A percentile compares a stretch with the other conserved stretches of the same genome.
phyloP scores from a whole-genome alignment of 768 basidiomycete species.

The Sistotremastrum suecicum region DNA sequence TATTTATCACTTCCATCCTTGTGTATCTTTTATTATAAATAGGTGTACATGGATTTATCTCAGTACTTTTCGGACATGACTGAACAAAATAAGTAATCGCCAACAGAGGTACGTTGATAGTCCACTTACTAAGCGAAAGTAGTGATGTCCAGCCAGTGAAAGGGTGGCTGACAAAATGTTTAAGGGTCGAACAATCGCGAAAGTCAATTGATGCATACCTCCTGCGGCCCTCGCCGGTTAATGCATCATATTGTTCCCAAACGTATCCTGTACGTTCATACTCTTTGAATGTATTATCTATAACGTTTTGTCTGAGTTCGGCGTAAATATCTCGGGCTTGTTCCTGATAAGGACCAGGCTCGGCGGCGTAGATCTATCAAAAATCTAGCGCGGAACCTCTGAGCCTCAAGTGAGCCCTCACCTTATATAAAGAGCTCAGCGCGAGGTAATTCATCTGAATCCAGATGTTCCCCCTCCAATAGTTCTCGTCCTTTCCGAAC shows the following conservation, averaged over 20 bases:
- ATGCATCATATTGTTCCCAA: constrained; percentile 93
- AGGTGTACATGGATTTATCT: constrained; percentile 6
- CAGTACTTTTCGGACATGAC: constrained; percentile 61
- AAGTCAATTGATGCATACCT: constrained; percentile 38
- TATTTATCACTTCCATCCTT: neutral
- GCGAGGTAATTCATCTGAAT: constrained; percentile 95
- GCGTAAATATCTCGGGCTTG: constrained; percentile 67
- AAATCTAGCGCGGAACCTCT: neutral
- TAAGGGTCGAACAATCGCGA: constrained; percentile 3
- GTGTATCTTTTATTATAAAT: neutral
- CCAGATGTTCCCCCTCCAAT: constrained; percentile 97
- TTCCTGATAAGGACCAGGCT: constrained; percentile 69
- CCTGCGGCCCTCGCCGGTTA: constrained; percentile 69
- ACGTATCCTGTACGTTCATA: constrained; percentile 88
- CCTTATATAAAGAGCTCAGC: constrained; percentile 65
- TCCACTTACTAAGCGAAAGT: constrained; percentile 65
- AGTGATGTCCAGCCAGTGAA: constrained; percentile 97
- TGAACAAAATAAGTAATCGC: constrained; percentile 14
- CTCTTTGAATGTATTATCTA: constrained; percentile 78
- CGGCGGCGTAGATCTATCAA: constrained; percentile 55
- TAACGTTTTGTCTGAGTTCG: constrained; percentile 66
- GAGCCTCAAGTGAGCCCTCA: constrained; percentile 15
- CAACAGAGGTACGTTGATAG: neutral
- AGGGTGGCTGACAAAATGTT: constrained; percentile 49
- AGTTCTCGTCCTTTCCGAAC: constrained; percentile 88